Conservation (phyloP, 192 early-diverging fungal species). For the Linnemannia hyalina region DNA sequence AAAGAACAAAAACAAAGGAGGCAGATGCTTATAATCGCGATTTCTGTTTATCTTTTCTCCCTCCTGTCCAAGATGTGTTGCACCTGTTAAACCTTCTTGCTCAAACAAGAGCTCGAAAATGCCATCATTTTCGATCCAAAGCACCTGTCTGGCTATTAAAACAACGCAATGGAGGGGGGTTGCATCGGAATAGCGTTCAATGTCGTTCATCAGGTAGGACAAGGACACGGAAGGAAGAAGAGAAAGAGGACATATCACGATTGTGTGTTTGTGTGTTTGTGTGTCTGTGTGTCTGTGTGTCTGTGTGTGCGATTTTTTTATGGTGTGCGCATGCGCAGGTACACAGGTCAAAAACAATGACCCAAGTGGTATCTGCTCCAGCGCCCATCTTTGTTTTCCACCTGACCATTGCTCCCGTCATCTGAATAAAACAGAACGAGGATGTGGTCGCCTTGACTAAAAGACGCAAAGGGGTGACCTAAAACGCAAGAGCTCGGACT, state of each 20-base stretch:
- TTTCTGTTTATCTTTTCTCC: not conserved
- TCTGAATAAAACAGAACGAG: too few species aligned
- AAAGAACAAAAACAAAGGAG: not conserved
- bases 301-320: not conserved
- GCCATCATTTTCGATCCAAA: conserved; percentile 24
- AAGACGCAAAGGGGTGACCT: too few species aligned
- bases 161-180: not conserved
- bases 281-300: not conserved
- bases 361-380: too few species aligned
- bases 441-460: too few species aligned
- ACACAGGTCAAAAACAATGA: too few species aligned
- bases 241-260: not conserved
- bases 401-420: too few species aligned
- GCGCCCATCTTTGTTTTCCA: too few species aligned
- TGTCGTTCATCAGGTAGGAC: not conserved
- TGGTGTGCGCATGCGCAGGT: not conserved
- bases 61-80: not conserved
- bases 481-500: not conserved
- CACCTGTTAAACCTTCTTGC: not conserved
- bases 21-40: not conserved
- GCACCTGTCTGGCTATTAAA: conserved; percentile 16
- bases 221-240: not conserved
- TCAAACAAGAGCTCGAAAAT: not conserved
- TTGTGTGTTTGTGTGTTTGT: not conserved
- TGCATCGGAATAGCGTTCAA: not conserved